Evolutionary conservation across 345 rosid genomes (phyloP).

Genomic region (Camelina hispida): DNA sequence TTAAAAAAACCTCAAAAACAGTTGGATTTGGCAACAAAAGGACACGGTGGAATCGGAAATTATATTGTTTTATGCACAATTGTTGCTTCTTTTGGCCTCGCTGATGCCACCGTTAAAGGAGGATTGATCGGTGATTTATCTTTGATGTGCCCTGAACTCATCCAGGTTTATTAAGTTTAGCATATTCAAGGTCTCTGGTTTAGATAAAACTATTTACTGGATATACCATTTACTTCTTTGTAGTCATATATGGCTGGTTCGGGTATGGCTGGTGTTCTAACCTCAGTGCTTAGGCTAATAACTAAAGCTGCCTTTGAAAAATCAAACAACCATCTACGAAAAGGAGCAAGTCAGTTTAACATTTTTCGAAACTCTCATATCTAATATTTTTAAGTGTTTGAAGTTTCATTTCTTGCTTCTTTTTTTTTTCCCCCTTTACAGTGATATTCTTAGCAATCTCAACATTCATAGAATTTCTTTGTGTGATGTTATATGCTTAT

Average conservation of each 20-base stretch:
- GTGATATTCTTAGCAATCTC: constrained; percentile 84
- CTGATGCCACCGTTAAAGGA: constrained; percentile 89
- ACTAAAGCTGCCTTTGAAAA: constrained; percentile 81
- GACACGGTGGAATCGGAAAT: constrained; percentile 76
- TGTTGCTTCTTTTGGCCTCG: constrained; percentile 71
- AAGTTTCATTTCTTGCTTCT: constrained; percentile 12
- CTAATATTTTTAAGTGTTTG: not conserved
- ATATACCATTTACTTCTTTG: constrained; percentile 14
- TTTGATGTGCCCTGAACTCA: constrained; percentile 88
- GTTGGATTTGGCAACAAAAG: constrained; percentile 79
- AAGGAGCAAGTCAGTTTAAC: constrained; percentile 67
- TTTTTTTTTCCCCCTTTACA: constrained; percentile 37
- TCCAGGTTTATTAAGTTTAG: constrained; percentile 59
- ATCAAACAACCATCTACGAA: constrained; percentile 66
- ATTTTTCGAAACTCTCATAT: not conserved
- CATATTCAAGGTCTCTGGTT: not conserved
- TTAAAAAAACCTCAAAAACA: constrained; percentile 29
- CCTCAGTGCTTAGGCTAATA: constrained; percentile 77
- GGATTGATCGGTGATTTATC: constrained; percentile 91
- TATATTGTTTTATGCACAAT: constrained; percentile 65
- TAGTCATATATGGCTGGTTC: constrained; percentile 83
- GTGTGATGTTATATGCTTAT: constrained; percentile 63
- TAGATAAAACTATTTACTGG: not conserved
- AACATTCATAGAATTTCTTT: constrained; percentile 64
- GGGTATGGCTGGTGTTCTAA: constrained; percentile 82